Base-by-base conservation (phyloP, 257 asterid genomes). In the Przewalskia tangutica region DNA sequence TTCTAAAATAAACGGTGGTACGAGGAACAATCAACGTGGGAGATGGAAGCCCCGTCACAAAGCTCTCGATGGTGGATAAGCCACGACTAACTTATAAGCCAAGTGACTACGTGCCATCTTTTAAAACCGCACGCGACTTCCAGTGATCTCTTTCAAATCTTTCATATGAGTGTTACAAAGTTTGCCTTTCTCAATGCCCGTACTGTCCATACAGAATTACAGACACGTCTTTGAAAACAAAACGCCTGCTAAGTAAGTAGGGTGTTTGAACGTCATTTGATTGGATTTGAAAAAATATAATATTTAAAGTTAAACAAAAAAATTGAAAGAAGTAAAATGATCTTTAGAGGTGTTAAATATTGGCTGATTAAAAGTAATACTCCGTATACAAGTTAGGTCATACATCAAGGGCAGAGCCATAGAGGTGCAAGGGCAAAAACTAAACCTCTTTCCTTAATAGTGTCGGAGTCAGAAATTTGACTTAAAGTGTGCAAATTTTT, bases 51-150 rank as follows among this genome's bases (percentile, higher is more conserved):
- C 84, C 89, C 83, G 56, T 80, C 59, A 44, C 23, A 44, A 64
- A 54, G 50, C 36, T 65, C 77, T 82, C 82, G 91, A 84, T 85
- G 77, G 81, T 81, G 53, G 86, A 87, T 50, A 64, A n/a, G 95
- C 97, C 97, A 93, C 98, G 97, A 86, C 86, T 44, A 66, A 4
- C 71, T 76, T 44, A 81, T 42, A n/a, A 9, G 60, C 40, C 3
- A 1, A 0, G 44, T 17, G 79, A 81, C 82, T 12, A 73, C 97
- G 97, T 94, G 98, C 90, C 97, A 2, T 12, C 4, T 10, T 71
- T 62, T 44, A 17, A 68, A 82, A 81, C 92, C 97, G 81, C 90
- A 83, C 6, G 34, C 10, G 8, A 75, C 83, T 13, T 4, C 4
- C 16, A 17, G n/a, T 48, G 3, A 2, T 50, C 53, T 38, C 16